A percentile compares a stretch with the other conserved stretches of the same genome.
Conservation (phyloP, 805 yeast genomes). For the Sugiyamaella americana region DNA sequence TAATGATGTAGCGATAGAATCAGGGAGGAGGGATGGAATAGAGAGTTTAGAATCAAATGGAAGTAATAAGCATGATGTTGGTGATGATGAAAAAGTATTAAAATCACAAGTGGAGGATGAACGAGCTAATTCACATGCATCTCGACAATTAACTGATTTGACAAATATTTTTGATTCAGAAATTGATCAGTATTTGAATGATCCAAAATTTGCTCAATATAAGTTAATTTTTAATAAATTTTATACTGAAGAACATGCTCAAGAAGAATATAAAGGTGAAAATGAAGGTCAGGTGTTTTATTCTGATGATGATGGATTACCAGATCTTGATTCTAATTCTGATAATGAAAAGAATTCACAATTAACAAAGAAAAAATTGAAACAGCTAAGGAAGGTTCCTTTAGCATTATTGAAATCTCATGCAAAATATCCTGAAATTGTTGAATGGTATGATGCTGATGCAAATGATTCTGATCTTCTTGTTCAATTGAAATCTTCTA, state of each 20-base stretch:
- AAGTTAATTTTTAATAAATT: constrained; percentile 34
- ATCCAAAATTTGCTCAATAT: constrained; percentile 34
- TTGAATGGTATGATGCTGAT: constrained; percentile 86
- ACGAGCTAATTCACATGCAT: constrained; percentile 1
- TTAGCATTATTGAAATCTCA: constrained; percentile 60
- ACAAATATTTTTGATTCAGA: constrained; percentile 21
- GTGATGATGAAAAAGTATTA: constrained; percentile 4
- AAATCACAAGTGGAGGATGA: no score
- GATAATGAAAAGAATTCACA: constrained; percentile 12
- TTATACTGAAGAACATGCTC: constrained; percentile 24
- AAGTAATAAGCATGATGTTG: not conserved
- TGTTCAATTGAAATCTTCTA: constrained; percentile 55
- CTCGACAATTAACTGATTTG: constrained; percentile 6
- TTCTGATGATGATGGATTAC: constrained; percentile 29
- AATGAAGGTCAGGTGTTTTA: constrained; percentile 30
- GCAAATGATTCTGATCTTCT: constrained; percentile 69
- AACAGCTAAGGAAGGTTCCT: constrained; percentile 52
- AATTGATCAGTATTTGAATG: constrained; percentile 24
- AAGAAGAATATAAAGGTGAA: not conserved
- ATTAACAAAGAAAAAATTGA: constrained; percentile 43
- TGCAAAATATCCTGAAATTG: constrained; percentile 58
- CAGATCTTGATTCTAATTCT: constrained; percentile 20
- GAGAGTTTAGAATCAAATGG: not conserved
- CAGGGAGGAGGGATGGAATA: no score
- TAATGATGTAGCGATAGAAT: no score